Evolutionary conservation across 2,329 filamentous ascomycete species (phyloP), one percentile per base, ranked within the genome.

Genomic region (Aspergillus tamarii): DNA sequence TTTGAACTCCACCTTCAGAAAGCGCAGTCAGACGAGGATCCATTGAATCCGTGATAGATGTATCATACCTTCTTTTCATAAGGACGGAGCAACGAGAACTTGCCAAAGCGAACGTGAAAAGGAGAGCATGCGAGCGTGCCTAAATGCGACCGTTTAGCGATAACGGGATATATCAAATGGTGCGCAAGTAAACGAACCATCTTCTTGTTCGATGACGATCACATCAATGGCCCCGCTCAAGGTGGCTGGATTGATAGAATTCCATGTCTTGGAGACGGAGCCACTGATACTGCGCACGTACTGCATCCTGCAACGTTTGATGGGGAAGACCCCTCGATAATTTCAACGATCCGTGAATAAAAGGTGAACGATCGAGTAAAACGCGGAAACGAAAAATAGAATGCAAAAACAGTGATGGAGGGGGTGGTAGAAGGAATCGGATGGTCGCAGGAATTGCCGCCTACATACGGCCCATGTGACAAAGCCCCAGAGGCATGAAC

Each of bases 181-280:
- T 12, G 1, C 19, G 26, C 46, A 28, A 30, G 46, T 8, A 59
- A 23, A 65, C 76, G 83, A 84, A 82, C 92, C 95, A 85, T 99
- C 95, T 76, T 94, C 92, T 71, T 96, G 93, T 80, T 99, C 93
- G 64, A 99, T 93, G 61, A 99, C 94, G 70, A 99, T 97, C 71
- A 98, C 94, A 85, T 99, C 95, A 82, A 99, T 98, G 75, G 95
- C 95, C 75, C 95, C 95, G 82, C 93, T 97, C 62, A 99, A 87
- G 14, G 95, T 99, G 52, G 95, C 93, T 57, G 95, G 95, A 80
- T 99, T 99, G 85, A 99, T 96, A 30, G 94, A 97, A 81, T 99
- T 99, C 95, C 95, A 99, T 79, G 95, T 94, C 82, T 95, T 97
- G 72, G 94, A 96, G 73, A 99, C 94, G 59, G 93, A 96, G 77